These are phyloP conservation scores for Claviceps citrina DNA, from an alignment of 2,329 filamentous ascomycete genomes.

Conservation along the genomic window DNA sequence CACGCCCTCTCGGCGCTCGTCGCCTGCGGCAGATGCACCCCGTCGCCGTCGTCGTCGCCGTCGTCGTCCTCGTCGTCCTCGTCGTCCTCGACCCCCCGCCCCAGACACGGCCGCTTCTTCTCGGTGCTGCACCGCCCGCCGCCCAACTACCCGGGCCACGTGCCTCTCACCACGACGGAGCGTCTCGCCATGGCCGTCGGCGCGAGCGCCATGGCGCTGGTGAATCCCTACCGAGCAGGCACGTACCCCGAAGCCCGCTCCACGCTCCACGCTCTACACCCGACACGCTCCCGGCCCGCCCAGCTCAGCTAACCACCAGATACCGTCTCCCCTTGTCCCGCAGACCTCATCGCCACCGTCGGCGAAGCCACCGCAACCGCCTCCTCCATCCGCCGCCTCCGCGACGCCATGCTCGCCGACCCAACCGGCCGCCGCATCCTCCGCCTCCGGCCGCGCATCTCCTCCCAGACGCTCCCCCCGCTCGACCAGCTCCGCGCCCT, in stretches of 20 bases:
- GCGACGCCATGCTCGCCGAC: conserved; percentile 74
- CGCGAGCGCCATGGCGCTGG: conserved; percentile 44
- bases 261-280: too few relatives aligned
- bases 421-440: conserved; percentile 82
- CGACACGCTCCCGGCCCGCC: too few relatives aligned
- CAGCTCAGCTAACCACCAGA: too few relatives aligned
- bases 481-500: conserved; percentile 57
- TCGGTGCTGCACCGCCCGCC: conserved; percentile 72
- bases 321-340: background rate
- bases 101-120: conserved; percentile 41
- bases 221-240: conserved; percentile 72
- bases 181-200: conserved; percentile 54
- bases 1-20: conserved; percentile 8
- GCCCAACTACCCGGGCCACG: conserved; percentile 82
- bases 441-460: conserved; percentile 76
- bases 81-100: too few relatives aligned
- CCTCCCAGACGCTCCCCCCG: conserved; percentile 49
- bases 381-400: conserved; percentile 86
- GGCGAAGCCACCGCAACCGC: conserved; percentile 89
- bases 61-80: background rate
- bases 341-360: conserved; percentile 86
- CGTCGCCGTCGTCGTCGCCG: background rate
- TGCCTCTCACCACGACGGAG: conserved; percentile 70
- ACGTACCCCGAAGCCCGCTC: too few relatives aligned
- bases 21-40: conserved; percentile 1